Evolutionary conservation across 2,329 filamentous ascomycete species (phyloP), one percentile per base, ranked within the genome.

Genomic region (Pestalotiopsis sp.): DNA sequence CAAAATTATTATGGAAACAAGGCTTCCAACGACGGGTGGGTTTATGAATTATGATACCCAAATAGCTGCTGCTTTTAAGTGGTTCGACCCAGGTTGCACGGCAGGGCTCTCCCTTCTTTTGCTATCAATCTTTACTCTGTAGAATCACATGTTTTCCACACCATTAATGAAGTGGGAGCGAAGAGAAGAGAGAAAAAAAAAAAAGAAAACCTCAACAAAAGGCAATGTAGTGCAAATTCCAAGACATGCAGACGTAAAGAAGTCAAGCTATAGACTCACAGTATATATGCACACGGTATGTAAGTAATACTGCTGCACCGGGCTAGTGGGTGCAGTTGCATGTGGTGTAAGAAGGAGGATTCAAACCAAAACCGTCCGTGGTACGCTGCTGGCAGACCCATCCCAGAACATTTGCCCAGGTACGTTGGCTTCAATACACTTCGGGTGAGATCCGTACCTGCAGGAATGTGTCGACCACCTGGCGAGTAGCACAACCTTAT

Each of bases 371-470:
- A 36, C 31, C 31, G 31, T 36, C 31, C 31, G 31, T 36, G 31
- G 31, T 36, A 36, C 31, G 31, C 2, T 36, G 31, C 31, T 9
- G 17, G 17, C 45, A 52, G 14, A 52, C 45, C 17, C 20, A 52
- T n/a, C 45, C 45, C 45, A 52, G 5, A 52, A 36, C 31, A 52
- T 9, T 17, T 52, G 45, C 17, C 14, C 45, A 52, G 45, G 45
- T 52, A n/a, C 45, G 9, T n/a, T 14, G 41, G 14, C 41, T 52
- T 52, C 7, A 6, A 6, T 52, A 20, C 13, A 20, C 45, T 52
- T 49, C 17, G 23, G 31, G 57, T 61, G 9, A 63, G 61, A 12
- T 63, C 13, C 38, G 61, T 63, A 63, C 61, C 61, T 63, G 61
- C 61, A 63, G 61, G 14, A 38, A 38, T 14, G 12, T 39, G 27